These are phyloP conservation scores for Naganishia vaughanmartiniae DNA, from an alignment of 768 basidiomycete genomes.

Conservation along the genomic window DNA sequence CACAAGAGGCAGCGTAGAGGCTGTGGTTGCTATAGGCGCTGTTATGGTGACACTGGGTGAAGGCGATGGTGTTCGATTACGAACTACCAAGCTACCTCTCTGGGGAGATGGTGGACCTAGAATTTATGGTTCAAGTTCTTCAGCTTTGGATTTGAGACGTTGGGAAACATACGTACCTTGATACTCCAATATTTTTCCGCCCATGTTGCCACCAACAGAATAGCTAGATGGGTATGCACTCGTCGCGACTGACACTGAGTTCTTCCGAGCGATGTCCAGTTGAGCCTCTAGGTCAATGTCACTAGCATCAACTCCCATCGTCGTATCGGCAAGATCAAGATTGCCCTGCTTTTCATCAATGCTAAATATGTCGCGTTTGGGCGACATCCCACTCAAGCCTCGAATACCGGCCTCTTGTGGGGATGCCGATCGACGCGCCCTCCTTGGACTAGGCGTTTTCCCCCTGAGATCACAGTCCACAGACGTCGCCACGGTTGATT, in stretches of 20 bases:
- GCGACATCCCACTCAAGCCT: slow-evolving; percentile 2
- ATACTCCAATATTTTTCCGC: not conserved
- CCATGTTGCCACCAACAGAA: not conserved
- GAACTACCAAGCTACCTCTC: slow-evolving; percentile 9
- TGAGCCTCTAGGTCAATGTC: slow-evolving; percentile 67
- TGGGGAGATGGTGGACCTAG: slow-evolving; percentile 19
- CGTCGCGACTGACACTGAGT: slow-evolving; percentile 57
- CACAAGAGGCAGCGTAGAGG: not conserved
- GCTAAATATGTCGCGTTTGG: slow-evolving; percentile 8
- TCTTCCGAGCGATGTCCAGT: slow-evolving; percentile 76
- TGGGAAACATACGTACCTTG: not conserved
- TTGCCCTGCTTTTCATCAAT: not conserved
- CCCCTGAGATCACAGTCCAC: not conserved
- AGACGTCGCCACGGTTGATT: slow-evolving; percentile 61
- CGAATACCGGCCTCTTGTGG: not conserved
- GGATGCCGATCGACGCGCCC: not conserved
- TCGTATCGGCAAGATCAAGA: slow-evolving; percentile 46
- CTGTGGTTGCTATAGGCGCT: not conserved
- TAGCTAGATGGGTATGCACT: not conserved
- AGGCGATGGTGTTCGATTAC: slow-evolving; percentile 26
- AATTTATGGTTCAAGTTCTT: not conserved
- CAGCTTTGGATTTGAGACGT: not conserved
- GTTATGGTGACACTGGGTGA: not conserved
- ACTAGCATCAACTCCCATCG: slow-evolving; percentile 47
- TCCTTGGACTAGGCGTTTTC: slow-evolving; percentile 12